phyloP scores from a whole-genome alignment of 2,329 filamentous ascomycete genomes.

The Fusarium nelsonii region DNA sequence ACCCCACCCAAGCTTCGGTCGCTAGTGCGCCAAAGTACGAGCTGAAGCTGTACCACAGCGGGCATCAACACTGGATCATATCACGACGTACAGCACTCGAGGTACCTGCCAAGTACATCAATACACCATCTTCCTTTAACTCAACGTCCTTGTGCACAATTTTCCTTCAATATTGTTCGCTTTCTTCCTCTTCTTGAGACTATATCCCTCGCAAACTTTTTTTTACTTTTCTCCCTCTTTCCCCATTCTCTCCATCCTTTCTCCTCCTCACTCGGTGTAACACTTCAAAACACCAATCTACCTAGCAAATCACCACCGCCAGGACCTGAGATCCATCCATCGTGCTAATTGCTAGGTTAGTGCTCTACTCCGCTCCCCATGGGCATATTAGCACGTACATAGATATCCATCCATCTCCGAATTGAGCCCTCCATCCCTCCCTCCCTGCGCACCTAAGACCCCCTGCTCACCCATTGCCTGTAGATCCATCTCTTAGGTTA shows the following conservation, averaged over 20 bases:
- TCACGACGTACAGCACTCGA: conserved; percentile 15
- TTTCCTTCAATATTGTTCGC: not conserved
- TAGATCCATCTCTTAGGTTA: conserved; percentile 44
- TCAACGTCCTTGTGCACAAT: conserved; percentile 24
- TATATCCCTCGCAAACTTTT: not conserved
- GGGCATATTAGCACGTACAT: conserved; percentile 18
- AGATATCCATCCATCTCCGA: conserved; percentile 19
- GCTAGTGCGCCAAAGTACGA: conserved; percentile 39
- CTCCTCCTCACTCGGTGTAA: conserved; percentile 12
- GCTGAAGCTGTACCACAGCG: conserved; percentile 34
- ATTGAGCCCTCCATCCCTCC: conserved; percentile 12
- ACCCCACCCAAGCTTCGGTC: conserved; percentile 43
- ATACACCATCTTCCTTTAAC: conserved; percentile 29
- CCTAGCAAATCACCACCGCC: conserved; percentile 23
- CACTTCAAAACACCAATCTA: conserved; percentile 24
- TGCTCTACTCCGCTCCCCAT: conserved; percentile 36
- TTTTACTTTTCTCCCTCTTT: not conserved
- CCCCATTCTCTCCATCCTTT: conserved; percentile 7
- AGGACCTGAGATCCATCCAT: conserved; percentile 24
- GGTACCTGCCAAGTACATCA: conserved; percentile 40
- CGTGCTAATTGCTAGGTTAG: conserved; percentile 26
- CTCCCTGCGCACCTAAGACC: conserved; percentile 35
- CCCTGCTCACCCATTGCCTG: conserved; percentile 36
- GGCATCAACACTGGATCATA: conserved; percentile 29
- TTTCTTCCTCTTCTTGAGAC: conserved; percentile 24